A percentile compares a stretch with the other conserved stretches of the same genome.
phyloP scores from a whole-genome alignment of 164 flowering plant genomes.

The Magnolia kwangsiensis region DNA sequence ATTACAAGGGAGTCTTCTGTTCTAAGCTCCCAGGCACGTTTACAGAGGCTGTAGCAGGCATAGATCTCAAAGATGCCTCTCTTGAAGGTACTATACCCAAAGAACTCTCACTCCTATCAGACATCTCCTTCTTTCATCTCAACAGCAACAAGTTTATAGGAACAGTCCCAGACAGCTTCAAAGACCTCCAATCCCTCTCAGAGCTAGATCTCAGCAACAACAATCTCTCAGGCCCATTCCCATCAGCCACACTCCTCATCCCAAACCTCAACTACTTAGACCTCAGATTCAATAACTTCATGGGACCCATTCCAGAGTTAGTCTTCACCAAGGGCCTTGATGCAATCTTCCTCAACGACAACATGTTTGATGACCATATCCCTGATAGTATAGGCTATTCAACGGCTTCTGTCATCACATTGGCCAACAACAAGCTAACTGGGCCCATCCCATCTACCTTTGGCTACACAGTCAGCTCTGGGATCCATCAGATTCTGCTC shows the following conservation, averaged over 20 bases:
- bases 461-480: conserved; percentile 49
- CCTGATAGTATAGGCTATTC: conserved; percentile 74
- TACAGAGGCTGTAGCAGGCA: conserved; percentile 42
- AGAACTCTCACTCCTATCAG: conserved; percentile 65
- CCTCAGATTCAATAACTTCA: conserved; percentile 72
- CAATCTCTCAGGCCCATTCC: conserved; percentile 71
- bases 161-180: conserved; percentile 54
- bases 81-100: conserved; percentile 62
- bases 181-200: conserved; percentile 37
- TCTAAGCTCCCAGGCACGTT: conserved; percentile 24
- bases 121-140: conserved; percentile 66
- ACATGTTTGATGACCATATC: conserved; percentile 62
- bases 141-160: conserved; percentile 86
- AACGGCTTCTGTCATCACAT: conserved; percentile 79
- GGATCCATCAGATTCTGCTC: conserved; percentile 67
- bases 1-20: conserved; percentile 83
- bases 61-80: conserved; percentile 83
- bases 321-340: conserved; percentile 59
- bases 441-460: conserved; percentile 71
- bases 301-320: conserved; percentile 68
- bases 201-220: conserved; percentile 93
- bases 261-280: conserved; percentile 74
- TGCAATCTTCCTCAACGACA: conserved; percentile 77
- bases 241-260: conserved; percentile 36
- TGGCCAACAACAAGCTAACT: conserved; percentile 74